Evolutionary conservation across 1,284 basidiomycete species (phyloP), one percentile per base, ranked within the genome.

Genomic region (Cutaneotrichosporon sp.): DNA sequence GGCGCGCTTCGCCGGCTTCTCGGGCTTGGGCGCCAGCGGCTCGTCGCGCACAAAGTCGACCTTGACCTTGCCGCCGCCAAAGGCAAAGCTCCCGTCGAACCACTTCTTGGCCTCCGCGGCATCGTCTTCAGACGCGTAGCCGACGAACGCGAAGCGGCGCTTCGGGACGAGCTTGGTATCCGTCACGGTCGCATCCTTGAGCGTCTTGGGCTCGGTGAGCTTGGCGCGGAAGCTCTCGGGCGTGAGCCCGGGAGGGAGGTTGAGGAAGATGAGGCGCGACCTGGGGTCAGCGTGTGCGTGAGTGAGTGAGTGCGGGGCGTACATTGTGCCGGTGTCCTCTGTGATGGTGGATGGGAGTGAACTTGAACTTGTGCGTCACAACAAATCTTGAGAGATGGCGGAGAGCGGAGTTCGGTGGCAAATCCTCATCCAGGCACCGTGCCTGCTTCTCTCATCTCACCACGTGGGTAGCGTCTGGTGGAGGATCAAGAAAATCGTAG

Each of bases 181-280:
- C 5, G 95, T 99, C 61, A 97, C 84, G 36, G 76, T 71, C 29
- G 66, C 56, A 36, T 76, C 67, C 45, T 69, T 55, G 65, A 75
- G 66, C 27, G 65, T 46, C 52, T 67, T 45, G 54, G 71, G 74
- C 52, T 69, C 65, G 73, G 67, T 68, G 66, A 71, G 53, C 83
- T 87, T 24, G 85, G 87, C 1, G 81, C 80, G n/a, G 88, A 91
- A 55, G 83, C 84, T 42, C 81, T 84, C 58, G 80, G 83, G 63
- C 60, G 63, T 66, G 66, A 71, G 27, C 58, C 72, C 92, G 88
- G 86, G 74, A 0, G 95, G 94, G 1, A 99, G 81, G 71, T 93
- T 93, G 72, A 92, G 93, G 53, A 97, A 83, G 59, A 99, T 90
- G 50, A 99, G 86, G 52, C 95, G 90, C 16, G 95, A 95, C 91